Evolutionary conservation across 2,329 filamentous ascomycete species (phyloP).

Genomic region (Paracamarosporium sp.): DNA sequence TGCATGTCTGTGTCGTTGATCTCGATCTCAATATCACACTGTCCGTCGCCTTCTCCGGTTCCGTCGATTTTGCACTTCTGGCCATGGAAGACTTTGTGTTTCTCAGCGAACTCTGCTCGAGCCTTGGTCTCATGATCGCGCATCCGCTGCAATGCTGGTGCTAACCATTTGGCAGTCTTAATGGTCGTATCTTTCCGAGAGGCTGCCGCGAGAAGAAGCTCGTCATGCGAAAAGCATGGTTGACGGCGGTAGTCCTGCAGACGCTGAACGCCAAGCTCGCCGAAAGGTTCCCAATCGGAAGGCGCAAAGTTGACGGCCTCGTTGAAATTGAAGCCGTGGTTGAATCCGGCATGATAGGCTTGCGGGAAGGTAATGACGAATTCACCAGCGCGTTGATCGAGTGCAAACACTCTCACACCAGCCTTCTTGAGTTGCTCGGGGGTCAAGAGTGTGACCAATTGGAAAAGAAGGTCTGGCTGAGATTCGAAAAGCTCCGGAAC

Average conservation of each 20-base stretch:
- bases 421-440: conserved; percentile 93
- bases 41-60: conserved; percentile 49
- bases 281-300: conserved; percentile 91
- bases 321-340: conserved; percentile 98
- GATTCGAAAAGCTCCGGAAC: conserved; percentile 97
- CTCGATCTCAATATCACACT: conserved; percentile 39
- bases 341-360: conserved; percentile 97
- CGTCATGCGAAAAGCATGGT: conserved; percentile 97
- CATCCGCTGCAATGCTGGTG: conserved; percentile 82
- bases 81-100: conserved; percentile 61
- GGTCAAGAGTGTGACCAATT: conserved; percentile 93
- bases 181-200: conserved; percentile 77
- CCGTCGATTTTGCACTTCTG: conserved; percentile 57
- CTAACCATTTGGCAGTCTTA: conserved; percentile 93
- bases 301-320: conserved; percentile 99
- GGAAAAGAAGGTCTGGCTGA: conserved; percentile 94
- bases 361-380: conserved; percentile 97
- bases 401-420: conserved; percentile 88
- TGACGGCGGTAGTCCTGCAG: conserved; percentile 88
- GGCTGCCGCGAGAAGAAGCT: conserved; percentile 89
- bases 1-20: conserved; percentile 72
- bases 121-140: conserved; percentile 74
- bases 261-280: conserved; percentile 83
- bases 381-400: conserved; percentile 96
- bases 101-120: conserved; percentile 71